These are phyloP conservation scores for Spinacia oleracea DNA, from an alignment of 179 eudicot species.

Conservation along the genomic window DNA sequence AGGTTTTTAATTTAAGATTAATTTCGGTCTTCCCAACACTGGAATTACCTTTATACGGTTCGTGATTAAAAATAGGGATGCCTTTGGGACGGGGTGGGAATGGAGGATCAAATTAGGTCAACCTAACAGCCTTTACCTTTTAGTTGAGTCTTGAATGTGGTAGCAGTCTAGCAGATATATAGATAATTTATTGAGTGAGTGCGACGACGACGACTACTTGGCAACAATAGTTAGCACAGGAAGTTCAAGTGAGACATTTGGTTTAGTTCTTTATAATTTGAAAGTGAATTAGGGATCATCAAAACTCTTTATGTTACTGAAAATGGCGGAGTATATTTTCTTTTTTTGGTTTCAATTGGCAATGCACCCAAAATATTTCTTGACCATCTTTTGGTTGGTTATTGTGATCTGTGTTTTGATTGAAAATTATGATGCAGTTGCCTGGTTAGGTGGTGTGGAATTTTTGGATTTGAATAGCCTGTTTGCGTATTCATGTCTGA, in stretches of 20 bases:
- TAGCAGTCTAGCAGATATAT: too few relatives aligned
- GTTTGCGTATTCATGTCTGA: background rate
- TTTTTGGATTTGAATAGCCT: background rate
- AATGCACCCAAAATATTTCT: background rate
- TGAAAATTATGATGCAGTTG: background rate
- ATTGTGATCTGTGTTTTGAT: background rate
- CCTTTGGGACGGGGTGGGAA: background rate
- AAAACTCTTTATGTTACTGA: background rate
- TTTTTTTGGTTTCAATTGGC: background rate
- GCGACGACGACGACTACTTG: background rate
- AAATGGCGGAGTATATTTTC: background rate
- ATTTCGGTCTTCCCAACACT: background rate
- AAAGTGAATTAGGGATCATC: background rate
- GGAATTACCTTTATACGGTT: background rate
- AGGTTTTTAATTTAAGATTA: background rate
- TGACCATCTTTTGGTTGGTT: background rate
- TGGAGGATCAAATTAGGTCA: background rate
- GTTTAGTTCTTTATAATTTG: background rate
- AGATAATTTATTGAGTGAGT: background rate
- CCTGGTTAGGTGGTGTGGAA: background rate
- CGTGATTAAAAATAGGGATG: background rate
- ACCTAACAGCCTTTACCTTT: background rate
- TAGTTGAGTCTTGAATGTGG: background rate
- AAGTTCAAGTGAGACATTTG: constrained; percentile 1
- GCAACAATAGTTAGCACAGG: background rate